Evolutionary conservation across 116 monocot species (phyloP), one percentile per base, ranked within the genome.

Genomic region (Papilionanthe hybrid): DNA sequence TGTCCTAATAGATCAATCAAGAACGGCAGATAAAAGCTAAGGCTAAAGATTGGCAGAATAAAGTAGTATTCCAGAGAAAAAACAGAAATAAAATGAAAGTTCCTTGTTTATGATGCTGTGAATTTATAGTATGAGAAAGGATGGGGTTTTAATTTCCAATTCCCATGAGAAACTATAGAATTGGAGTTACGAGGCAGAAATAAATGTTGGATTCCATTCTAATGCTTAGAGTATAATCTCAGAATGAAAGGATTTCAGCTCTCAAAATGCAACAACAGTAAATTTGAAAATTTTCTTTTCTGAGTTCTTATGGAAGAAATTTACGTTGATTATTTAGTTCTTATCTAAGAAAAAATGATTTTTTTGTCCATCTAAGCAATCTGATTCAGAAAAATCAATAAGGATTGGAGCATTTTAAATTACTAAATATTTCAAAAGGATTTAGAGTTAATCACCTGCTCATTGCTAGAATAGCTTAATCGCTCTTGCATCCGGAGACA

Each of bases 401-500:
- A 69, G 37, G 22, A 15, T 69, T 32, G 30, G 15, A 5, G 13
- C 29, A 15, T 69, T 12, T 69, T 32, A 69, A 29, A 69, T 11
- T 63, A 23, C 5, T 17, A 69, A 69, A 30, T 69, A 18, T 69
- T 73, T 22, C 20, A 1, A 20, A 73, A 73, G 44, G 7, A 73
- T 73, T 69, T 45, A 44, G 19, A 44, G 4, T 22, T 57, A 13
- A 29, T 84, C 75, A 93, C 96, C 93, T 99, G 84, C 77, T 99
- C 99, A 42, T 82, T 57, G 50, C 76, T 80, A 23, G 80, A 84
- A 86, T 95, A 99, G 50, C 89, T 77, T 78, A 99, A 85, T 76
- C 85, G 89, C 76, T 93, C 84, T 86, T 99, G 92, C 99, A 99
- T 99, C 55, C 86, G 84, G 6, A 81, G 76, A 78, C 95, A 93